Evolutionary conservation across 768 basidiomycete species (phyloP).

Genomic region (Lyophyllum shimeji): DNA sequence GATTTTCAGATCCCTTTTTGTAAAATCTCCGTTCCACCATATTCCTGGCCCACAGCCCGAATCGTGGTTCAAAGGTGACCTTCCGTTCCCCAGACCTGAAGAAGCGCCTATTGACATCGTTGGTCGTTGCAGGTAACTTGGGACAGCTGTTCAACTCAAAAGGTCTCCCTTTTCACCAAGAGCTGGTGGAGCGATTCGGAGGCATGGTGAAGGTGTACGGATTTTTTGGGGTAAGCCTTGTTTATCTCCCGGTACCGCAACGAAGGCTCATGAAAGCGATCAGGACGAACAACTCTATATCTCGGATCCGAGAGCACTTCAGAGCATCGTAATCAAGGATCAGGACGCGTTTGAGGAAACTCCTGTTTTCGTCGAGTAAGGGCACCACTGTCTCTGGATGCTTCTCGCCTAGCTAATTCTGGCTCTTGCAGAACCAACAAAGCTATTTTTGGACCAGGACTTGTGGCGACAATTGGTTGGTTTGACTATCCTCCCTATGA

Average conservation of each 20-base stretch:
- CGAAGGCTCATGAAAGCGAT: background rate
- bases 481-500: background rate
- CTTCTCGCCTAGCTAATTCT: background rate
- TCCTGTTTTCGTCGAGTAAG: constrained; percentile 42
- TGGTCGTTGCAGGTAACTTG: constrained; percentile 33
- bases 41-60: constrained; percentile 32
- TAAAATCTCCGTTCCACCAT: constrained; percentile 21
- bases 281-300: constrained; percentile 52
- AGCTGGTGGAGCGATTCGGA: constrained; percentile 37
- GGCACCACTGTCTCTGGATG: background rate
- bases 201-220: constrained; percentile 45
- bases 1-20: constrained; percentile 7
- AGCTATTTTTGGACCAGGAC: constrained; percentile 45
- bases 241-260: background rate
- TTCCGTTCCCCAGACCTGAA: background rate
- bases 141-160: constrained; percentile 43
- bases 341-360: constrained; percentile 49
- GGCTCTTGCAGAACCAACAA: constrained; percentile 35
- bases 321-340: constrained; percentile 47
- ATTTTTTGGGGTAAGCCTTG: constrained; percentile 41
- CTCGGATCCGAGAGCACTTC: constrained; percentile 47
- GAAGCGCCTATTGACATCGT: background rate
- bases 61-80: constrained; percentile 34
- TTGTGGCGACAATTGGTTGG: constrained; percentile 40
- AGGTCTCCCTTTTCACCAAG: constrained; percentile 40